phyloP scores from a whole-genome alignment of 2,329 filamentous ascomycete species.

The Sclerotinia minor region DNA sequence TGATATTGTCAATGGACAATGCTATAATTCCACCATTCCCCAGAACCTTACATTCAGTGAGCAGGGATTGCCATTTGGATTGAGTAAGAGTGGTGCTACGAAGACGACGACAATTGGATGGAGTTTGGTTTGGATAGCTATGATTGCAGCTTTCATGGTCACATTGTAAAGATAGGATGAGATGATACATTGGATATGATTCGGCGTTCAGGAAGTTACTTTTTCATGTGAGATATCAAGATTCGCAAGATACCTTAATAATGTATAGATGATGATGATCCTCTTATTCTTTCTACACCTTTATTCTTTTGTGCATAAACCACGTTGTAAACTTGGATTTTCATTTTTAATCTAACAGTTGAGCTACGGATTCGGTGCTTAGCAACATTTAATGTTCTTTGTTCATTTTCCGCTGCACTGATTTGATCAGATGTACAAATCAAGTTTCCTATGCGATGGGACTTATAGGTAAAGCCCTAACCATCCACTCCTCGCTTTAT shows the following conservation, averaged over 20 bases:
- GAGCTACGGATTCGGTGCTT: no score
- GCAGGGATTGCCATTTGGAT: slow-evolving; percentile 56
- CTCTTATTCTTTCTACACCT: not conserved
- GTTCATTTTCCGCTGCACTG: not conserved
- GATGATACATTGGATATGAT: slow-evolving; percentile 12
- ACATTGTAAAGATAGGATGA: not conserved
- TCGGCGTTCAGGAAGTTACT: slow-evolving; percentile 1
- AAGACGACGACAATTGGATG: not conserved
- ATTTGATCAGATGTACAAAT: not conserved
- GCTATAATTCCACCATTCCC: slow-evolving; percentile 61
- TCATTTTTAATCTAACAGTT: not conserved
- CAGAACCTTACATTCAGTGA: slow-evolving; percentile 73
- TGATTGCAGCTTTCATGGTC: not conserved
- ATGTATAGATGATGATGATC: not conserved
- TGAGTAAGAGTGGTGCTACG: slow-evolving; percentile 34
- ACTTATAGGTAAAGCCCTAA: not conserved
- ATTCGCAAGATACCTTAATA: slow-evolving; percentile 8
- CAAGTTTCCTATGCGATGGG: no score
- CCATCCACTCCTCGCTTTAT: not conserved
- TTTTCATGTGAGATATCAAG: not conserved
- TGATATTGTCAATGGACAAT: slow-evolving; percentile 68
- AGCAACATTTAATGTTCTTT: no score
- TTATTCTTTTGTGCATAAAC: not conserved
- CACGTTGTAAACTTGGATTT: not conserved
- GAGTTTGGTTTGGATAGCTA: not conserved